These are phyloP conservation scores for Clarireedia sp. DNA, from an alignment of 2,329 filamentous ascomycete species.

Conservation along the genomic window DNA sequence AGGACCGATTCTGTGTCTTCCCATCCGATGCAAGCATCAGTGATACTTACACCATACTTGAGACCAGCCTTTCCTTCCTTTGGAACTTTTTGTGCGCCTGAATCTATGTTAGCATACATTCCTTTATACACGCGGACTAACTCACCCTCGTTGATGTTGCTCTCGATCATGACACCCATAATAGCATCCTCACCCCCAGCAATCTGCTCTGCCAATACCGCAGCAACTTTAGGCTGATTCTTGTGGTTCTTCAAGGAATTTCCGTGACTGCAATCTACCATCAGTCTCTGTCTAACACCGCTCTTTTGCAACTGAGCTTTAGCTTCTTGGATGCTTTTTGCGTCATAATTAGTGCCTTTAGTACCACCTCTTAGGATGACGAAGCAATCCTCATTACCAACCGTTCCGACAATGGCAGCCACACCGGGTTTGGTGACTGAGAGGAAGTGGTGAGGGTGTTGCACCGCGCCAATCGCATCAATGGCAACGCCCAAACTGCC, in stretches of 20 bases:
- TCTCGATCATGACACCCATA: constrained; percentile 99
- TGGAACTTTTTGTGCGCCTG: constrained; percentile 84
- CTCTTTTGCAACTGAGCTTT: constrained; percentile 72
- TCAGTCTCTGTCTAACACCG: constrained; percentile 67
- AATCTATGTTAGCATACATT: constrained; percentile 5
- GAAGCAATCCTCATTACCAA: constrained; percentile 94
- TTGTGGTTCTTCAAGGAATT: constrained; percentile 94
- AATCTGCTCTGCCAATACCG: constrained; percentile 74
- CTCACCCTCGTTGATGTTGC: constrained; percentile 84
- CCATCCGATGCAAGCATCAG: constrained; percentile 95
- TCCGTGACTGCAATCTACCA: constrained; percentile 98
- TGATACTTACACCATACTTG: constrained; percentile 93
- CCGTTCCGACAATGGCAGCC: constrained; percentile 88
- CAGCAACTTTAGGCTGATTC: constrained; percentile 93
- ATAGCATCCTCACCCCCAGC: constrained; percentile 71
- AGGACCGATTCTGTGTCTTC: constrained; percentile 78
- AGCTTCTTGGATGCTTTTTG: constrained; percentile 72
- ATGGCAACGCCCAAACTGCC: constrained; percentile 83
- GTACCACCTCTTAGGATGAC: constrained; percentile 90
- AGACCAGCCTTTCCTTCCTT: constrained; percentile 76
- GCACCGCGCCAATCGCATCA: constrained; percentile 89
- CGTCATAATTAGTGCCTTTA: constrained; percentile 89
- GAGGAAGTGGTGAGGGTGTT: constrained; percentile 91
- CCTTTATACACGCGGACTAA: background rate
- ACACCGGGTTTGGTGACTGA: constrained; percentile 95